A percentile compares a stretch with the other conserved stretches of the same genome.
phyloP scores from a whole-genome alignment of 164 flowering plant genomes.

The Brasenia schreberi region DNA sequence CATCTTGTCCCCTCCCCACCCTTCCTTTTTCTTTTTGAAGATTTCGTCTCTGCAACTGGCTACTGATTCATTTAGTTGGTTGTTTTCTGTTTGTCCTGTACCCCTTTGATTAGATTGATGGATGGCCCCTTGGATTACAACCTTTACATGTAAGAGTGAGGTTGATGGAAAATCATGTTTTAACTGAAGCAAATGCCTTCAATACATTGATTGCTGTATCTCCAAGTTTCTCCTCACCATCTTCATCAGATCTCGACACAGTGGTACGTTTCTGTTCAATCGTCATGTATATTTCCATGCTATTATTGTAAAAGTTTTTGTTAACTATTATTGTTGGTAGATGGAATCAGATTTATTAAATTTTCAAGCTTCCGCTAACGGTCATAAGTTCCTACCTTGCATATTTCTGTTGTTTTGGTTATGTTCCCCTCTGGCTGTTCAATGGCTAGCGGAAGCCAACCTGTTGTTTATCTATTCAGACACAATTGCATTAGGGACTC shows the following conservation, averaged over 20 bases:
- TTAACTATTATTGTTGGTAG: too few relatives aligned
- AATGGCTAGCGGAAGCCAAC: too few relatives aligned
- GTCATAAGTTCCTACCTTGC: not conserved
- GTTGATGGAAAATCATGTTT: slow-evolving; percentile 28
- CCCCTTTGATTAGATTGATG: slow-evolving; percentile 36
- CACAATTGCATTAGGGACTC: too few relatives aligned
- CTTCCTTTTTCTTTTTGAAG: not conserved
- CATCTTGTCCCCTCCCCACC: not conserved
- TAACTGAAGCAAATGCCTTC: slow-evolving; percentile 59
- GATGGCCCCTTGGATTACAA: slow-evolving; percentile 85
- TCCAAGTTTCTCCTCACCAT: slow-evolving; percentile 35
- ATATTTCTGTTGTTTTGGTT: not conserved
- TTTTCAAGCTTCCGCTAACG: not conserved
- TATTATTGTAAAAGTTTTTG: too few relatives aligned
- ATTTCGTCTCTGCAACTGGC: not conserved
- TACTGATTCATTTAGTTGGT: not conserved
- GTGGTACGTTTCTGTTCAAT: slow-evolving; percentile 30
- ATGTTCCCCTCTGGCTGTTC: too few relatives aligned
- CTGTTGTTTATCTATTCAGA: too few relatives aligned
- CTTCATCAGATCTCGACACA: slow-evolving; percentile 72
- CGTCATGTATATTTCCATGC: not conserved
- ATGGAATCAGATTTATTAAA: too few relatives aligned
- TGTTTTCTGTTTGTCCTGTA: not conserved
- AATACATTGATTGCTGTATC: slow-evolving; percentile 55
- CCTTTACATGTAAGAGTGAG: slow-evolving; percentile 58